Evolutionary conservation across 345 rosid species (phyloP).

Genomic region (Ceriops zippeliana): DNA sequence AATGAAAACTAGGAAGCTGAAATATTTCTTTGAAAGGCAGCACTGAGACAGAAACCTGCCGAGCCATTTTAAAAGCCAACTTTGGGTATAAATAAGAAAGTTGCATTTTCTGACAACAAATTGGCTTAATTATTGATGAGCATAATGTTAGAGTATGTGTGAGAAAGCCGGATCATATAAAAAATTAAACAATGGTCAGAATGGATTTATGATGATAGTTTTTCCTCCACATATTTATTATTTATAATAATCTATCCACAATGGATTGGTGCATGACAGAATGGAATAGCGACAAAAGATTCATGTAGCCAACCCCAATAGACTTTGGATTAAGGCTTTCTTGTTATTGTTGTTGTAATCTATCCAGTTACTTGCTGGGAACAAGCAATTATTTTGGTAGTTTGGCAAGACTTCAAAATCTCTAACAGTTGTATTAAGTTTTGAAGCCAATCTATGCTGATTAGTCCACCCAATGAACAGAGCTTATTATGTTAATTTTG

Average conservation of each 20-base stretch:
- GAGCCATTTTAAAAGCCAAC: background rate
- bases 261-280: no score
- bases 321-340: no score
- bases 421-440: background rate
- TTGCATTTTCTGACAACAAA: background rate
- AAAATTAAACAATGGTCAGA: no score
- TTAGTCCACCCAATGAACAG: background rate
- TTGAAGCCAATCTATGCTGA: background rate
- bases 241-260: background rate
- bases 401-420: background rate
- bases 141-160: no score
- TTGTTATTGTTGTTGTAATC: background rate
- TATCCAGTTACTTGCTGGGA: background rate
- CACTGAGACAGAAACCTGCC: background rate
- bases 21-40: background rate
- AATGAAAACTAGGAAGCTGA: slow-evolving; percentile 1
- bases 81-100: background rate
- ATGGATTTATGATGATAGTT: no score
- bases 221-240: background rate
- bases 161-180: no score
- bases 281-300: no score
- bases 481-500: no score
- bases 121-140: no score
- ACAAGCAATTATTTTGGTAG: background rate
- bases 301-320: no score